Evolutionary conservation across 208 protist species (phyloP), one percentile per base, ranked within the genome.

Genomic region (Leishmania tarentolae): DNA sequence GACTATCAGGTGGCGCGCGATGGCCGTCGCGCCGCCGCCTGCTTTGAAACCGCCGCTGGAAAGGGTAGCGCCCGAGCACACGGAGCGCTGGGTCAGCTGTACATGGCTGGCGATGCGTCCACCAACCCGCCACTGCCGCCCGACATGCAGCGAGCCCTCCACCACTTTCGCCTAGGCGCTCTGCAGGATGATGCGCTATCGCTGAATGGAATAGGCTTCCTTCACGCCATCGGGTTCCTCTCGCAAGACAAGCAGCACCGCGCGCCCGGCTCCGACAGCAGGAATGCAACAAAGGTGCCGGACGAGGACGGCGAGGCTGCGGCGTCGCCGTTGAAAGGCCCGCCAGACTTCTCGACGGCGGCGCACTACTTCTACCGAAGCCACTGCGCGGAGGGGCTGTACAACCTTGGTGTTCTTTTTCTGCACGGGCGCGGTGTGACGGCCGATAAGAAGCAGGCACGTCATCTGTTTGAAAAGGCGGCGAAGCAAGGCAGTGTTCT

Each of bases 391-490:
- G 92, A 95, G 77, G 90, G 84, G 19, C 79, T 85, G 52, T 97
- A 98, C 84, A 98, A 98, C 80, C 73, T 98, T 3, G 96, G 85
- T 35, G 87, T 97, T 19, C 70, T 97, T 28, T 77, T 91, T 59
- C 79, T 94, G 15, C 82, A 92, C 75, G 96, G 96, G 31, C 87
- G 87, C 46, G 93, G 91, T 5, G 90, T 90, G 35, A 35, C 71
- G 52, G 47, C 81, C 46, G 77, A 93, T 73, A 56, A 69, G 63
- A 82, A 80, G 3, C 56, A 80, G 53, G 93, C 93, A n/a, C 63
- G 85, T 61, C 74, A 66, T 6, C 86, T 90, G 44, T 92, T 95
- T 57, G 57, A 82, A 72, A 52, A 50, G 1, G 91, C 91, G 0
- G 87, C 89, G 8, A 17, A 66, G 52, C 76, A 85, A 21, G 91